Evolutionary conservation across 2,329 filamentous ascomycete species (phyloP), one percentile per base, ranked within the genome.

Genomic region (Drechmeria coniospora): DNA sequence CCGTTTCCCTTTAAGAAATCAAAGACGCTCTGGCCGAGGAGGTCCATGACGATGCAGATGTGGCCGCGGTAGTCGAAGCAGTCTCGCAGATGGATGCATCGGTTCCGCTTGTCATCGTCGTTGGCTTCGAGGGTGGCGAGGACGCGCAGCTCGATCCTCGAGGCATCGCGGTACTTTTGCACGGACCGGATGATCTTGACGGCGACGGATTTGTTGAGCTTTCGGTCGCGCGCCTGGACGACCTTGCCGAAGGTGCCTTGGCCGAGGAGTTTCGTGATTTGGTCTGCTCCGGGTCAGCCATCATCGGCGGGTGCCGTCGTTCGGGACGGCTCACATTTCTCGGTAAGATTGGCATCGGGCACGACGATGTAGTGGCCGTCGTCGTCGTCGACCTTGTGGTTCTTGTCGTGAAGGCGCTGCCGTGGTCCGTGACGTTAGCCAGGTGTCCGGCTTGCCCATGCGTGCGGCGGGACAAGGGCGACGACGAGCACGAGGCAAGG

Each of bases 221-320:
- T 69, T 34, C 72, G 72, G 49, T 98, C 90, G 41, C 72, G 76
- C 28, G 90, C 90, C 53, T 94, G 79, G 12, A 98, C 90, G 11
- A 98, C 90, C 54, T 98, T 98, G 47, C 90, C 90, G 49, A 98
- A 98, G 0, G 90, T 98, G 37, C 90, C 90, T 56, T 98, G 90
- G 14, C 90, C 90, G 9, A 98, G 75, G 16, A 95, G 66, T 42
- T 83, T 84, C 35, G 79, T 65, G 42, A 98, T 87, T 57, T 80
- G 74, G 53, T 95, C 86, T 93, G 40, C 15, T 9, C 34, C 25
- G n/a, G n/a, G n/a, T n/a, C n/a, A n/a, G n/a, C n/a, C n/a, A n/a
- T n/a, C n/a, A n/a, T n/a, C n/a, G n/a, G n/a, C n/a, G n/a, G n/a
- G n/a, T n/a, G n/a, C n/a, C n/a, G n/a, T n/a, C n/a, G n/a, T n/a